Conservation (phyloP, 140 eudicot species). For the Erigeron philadelphicus region DNA sequence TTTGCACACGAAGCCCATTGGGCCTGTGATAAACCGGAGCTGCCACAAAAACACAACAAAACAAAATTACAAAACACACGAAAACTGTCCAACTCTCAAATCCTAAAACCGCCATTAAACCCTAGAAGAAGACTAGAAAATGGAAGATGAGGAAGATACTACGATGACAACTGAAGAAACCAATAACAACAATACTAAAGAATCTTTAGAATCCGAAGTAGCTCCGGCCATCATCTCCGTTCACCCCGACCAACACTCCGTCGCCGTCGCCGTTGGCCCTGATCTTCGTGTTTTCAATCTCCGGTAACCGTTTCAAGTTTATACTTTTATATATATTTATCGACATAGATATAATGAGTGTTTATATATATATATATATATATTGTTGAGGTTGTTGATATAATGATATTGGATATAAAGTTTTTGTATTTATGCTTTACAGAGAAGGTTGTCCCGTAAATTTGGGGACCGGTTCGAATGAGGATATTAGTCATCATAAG, state of each 20-base stretch:
- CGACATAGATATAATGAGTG: background rate
- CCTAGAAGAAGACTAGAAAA: conserved; percentile 34
- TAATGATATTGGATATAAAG: background rate
- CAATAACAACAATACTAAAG: conserved; percentile 48
- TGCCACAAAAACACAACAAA: too few relatives aligned
- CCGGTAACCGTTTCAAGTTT: conserved; percentile 33
- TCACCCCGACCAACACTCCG: conserved; percentile 62
- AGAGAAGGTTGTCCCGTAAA: conserved; percentile 51
- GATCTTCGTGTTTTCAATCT: conserved; percentile 85
- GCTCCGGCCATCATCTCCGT: conserved; percentile 91
- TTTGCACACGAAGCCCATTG: too few relatives aligned
- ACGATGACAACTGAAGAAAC: conserved; percentile 44
- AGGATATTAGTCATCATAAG: conserved; percentile 37
- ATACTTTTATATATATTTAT: background rate
- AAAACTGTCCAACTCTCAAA: background rate
- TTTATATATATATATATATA: background rate
- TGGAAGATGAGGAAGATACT: conserved; percentile 63
- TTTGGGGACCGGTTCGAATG: conserved; percentile 41
- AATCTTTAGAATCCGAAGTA: conserved; percentile 57
- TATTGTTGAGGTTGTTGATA: background rate
- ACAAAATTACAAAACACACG: too few relatives aligned
- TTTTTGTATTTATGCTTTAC: conserved; percentile 13
- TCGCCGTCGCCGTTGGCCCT: conserved; percentile 76
- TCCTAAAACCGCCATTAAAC: conserved; percentile 40
- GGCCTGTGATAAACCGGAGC: too few relatives aligned